phyloP scores from a whole-genome alignment of 2,329 filamentous ascomycete species.

The Fusarium sp. region DNA sequence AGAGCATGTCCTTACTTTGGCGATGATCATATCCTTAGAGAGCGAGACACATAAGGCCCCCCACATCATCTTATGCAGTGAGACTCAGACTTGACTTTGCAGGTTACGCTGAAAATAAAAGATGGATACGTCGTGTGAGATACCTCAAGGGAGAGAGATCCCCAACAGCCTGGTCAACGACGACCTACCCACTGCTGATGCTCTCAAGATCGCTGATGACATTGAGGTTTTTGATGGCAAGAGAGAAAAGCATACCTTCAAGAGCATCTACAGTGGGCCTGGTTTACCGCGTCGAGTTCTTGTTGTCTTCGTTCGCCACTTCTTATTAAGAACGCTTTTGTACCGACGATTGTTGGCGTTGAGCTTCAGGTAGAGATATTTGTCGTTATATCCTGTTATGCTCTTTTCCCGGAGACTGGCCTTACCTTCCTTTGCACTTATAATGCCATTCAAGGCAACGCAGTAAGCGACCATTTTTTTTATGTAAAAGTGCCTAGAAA shows the following conservation, averaged over 20 bases:
- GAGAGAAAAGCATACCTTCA: conserved; percentile 15
- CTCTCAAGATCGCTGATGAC: background rate
- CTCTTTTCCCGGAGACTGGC: no score
- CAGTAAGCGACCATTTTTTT: no score
- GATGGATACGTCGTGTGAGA: conserved; percentile 11
- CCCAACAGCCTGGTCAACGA: conserved; percentile 12
- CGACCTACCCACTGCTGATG: background rate
- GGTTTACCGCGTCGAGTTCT: conserved; percentile 1
- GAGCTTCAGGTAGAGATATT: no score
- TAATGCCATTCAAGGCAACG: no score
- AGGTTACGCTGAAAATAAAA: rapidly evolving
- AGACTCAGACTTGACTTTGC: rapidly evolving
- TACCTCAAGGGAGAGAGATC: background rate
- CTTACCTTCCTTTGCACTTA: no score
- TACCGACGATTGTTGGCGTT: no score
- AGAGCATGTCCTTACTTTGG: background rate
- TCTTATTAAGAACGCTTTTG: background rate
- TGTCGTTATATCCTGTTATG: no score
- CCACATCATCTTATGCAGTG: background rate
- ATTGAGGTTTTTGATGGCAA: conserved; percentile 24
- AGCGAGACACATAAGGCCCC: background rate
- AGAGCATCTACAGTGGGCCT: conserved; percentile 21
- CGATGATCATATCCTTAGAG: background rate
- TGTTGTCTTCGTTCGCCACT: conserved; percentile 33
- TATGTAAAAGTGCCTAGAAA: no score